phyloP scores from a whole-genome alignment of 179 eudicot species.

The Sideroxylon spinosum region DNA sequence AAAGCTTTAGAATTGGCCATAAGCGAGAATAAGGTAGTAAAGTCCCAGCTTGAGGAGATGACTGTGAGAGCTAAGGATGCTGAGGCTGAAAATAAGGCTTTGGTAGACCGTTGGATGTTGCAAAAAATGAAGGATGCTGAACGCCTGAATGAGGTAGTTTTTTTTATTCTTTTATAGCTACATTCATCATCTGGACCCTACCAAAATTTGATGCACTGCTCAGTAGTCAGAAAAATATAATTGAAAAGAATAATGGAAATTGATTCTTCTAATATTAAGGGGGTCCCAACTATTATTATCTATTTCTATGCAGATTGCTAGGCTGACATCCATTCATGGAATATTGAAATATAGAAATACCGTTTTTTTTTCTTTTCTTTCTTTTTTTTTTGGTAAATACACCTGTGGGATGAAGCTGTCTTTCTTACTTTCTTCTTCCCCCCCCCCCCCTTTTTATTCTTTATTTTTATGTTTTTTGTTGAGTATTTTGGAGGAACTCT shows the following conservation, averaged over 20 bases:
- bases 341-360: background rate
- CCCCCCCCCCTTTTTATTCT: no score
- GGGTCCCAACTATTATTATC: background rate
- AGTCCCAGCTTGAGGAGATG: constrained; percentile 58
- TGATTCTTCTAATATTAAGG: background rate
- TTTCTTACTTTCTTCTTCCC: no score
- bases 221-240: background rate
- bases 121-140: constrained; percentile 99
- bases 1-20: constrained; percentile 62
- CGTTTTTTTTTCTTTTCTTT: background rate
- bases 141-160: constrained; percentile 78
- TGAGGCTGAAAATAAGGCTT: constrained; percentile 77
- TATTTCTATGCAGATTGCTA: constrained; percentile 4
- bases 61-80: constrained; percentile 53
- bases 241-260: background rate
- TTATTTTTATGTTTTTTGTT: no score
- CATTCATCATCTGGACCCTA: background rate
- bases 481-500: no score
- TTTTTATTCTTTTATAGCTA: background rate
- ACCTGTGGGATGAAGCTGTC: no score
- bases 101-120: constrained; percentile 90
- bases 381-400: background rate
- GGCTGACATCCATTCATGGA: background rate
- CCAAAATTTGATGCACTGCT: background rate
- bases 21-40: constrained; percentile 68